Evolutionary conservation across 2,329 filamentous ascomycete genomes (phyloP).

Genomic region (Diaporthe citrichinensis): DNA sequence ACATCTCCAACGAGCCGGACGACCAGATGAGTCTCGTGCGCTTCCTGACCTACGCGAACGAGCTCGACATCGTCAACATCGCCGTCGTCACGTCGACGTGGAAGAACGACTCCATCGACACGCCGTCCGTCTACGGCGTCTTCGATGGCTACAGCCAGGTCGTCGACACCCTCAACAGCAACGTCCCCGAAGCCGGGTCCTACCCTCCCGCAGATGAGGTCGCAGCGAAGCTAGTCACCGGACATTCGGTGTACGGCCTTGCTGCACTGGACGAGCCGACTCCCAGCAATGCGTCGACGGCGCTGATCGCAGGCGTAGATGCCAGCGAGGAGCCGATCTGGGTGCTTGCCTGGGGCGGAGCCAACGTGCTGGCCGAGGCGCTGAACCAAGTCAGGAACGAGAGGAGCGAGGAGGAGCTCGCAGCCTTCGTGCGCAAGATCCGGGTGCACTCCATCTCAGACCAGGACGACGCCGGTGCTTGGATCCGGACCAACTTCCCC

Average conservation of each 20-base stretch:
- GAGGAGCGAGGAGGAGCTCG: conserved; percentile 48
- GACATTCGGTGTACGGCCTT: conserved; percentile 55
- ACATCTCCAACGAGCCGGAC: conserved; percentile 63
- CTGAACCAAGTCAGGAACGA: conserved; percentile 55
- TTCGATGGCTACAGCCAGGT: conserved; percentile 59
- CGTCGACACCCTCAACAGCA: conserved; percentile 62
- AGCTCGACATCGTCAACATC: conserved; percentile 62
- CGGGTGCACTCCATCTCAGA: conserved; percentile 66
- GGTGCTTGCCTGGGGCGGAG: conserved; percentile 64
- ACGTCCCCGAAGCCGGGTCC: conserved; percentile 58
- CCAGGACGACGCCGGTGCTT: conserved; percentile 65
- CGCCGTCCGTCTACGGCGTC: conserved; percentile 59
- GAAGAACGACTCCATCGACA: conserved; percentile 57
- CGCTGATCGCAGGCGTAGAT: conserved; percentile 53
- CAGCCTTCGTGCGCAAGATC: conserved; percentile 54
- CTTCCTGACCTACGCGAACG: conserved; percentile 60
- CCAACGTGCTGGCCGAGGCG: conserved; percentile 63
- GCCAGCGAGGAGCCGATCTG: conserved; percentile 59
- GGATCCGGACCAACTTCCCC: conserved; percentile 65
- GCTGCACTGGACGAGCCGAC: conserved; percentile 48
- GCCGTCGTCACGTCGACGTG: conserved; percentile 62
- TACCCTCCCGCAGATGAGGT: conserved; percentile 58
- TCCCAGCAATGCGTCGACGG: conserved; percentile 53
- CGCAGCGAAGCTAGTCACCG: conserved; percentile 53
- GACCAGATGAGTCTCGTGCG: conserved; percentile 60